A percentile compares a stretch with the other conserved stretches of the same genome.
phyloP scores from a whole-genome alignment of 139 green algal genomes.

The Tetraselmis chui region DNA sequence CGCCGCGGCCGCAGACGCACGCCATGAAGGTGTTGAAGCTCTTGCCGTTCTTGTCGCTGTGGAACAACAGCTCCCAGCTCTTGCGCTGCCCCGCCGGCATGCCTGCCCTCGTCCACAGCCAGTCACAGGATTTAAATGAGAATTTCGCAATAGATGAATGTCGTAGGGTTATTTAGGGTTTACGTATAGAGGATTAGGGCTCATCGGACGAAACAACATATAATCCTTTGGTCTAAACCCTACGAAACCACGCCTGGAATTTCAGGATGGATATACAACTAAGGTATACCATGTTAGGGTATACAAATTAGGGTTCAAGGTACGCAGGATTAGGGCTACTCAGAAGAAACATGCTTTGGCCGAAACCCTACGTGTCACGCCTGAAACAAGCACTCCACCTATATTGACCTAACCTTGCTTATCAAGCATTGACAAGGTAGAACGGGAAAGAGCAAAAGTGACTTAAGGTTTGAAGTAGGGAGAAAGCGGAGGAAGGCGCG shows the following conservation, averaged over 20 bases:
- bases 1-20: slow-evolving; percentile 7
- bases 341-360: no score
- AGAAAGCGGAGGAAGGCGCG: no score
- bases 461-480: background rate
- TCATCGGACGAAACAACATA: background rate
- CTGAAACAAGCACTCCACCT: background rate
- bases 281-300: background rate
- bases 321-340: no score
- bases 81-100: slow-evolving; percentile 6
- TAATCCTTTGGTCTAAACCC: no score
- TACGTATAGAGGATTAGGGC: no score
- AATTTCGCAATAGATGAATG: background rate
- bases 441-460: no score
- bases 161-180: no score
- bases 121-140: background rate
- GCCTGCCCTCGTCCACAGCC: background rate
- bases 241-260: background rate
- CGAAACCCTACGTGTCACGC: no score
- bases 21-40: slow-evolving; percentile 50
- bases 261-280: background rate
- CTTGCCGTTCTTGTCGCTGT: slow-evolving; percentile 39
- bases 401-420: no score
- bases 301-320: no score
- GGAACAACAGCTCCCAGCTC: slow-evolving; percentile 50
- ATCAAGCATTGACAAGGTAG: no score